These are phyloP conservation scores for Laetiporus sulphureus DNA, from an alignment of 1,284 basidiomycete genomes.

Conservation along the genomic window DNA sequence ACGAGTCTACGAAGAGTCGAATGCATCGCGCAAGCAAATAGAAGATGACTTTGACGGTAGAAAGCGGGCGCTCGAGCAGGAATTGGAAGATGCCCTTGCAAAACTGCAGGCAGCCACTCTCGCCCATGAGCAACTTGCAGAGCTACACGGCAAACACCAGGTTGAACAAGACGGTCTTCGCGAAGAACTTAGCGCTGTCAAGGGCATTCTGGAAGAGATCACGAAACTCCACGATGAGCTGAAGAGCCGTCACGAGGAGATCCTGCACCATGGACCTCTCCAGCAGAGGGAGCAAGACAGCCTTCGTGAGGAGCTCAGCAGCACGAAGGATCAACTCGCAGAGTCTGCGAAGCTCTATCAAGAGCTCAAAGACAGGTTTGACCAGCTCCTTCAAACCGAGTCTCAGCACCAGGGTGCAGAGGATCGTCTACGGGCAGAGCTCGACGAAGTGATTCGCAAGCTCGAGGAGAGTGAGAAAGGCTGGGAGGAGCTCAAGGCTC, in stretches of 20 bases:
- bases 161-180: constrained; percentile 8
- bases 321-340: constrained; percentile 8
- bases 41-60: constrained; percentile 15
- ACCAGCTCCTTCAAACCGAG: no score
- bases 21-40: constrained; percentile 13
- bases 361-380: neutral
- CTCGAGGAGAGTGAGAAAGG: no score
- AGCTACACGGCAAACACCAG: constrained; percentile 12
- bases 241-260: constrained; percentile 14
- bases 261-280: constrained; percentile 13
- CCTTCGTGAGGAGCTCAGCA: constrained; percentile 5
- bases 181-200: no score
- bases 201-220: neutral
- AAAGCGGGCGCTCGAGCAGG: constrained; percentile 19
- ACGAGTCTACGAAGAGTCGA: constrained; percentile 22
- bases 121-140: constrained; percentile 15
- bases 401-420: no score
- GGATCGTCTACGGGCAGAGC: no score
- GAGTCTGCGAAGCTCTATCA: constrained; percentile 1
- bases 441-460: no score
- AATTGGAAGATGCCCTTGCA: constrained; percentile 18
- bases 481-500: neutral
- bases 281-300: constrained; percentile 12
- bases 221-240: constrained; percentile 2
- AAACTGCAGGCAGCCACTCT: constrained; percentile 14